phyloP scores from a whole-genome alignment of 352 stramenopile species.

The Elongisporangium prolatum region DNA sequence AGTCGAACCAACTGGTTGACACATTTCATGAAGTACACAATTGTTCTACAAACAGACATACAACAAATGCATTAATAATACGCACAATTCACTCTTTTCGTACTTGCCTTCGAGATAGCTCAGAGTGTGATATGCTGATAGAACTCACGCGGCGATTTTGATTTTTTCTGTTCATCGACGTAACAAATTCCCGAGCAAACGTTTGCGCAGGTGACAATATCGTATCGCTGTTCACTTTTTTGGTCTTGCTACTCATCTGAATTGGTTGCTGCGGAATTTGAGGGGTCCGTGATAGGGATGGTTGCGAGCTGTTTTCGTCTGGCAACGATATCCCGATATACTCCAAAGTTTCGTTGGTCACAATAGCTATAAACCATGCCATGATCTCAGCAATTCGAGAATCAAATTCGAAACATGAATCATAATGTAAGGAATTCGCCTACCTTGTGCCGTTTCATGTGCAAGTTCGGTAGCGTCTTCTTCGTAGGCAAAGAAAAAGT shows the following conservation, averaged over 20 bases:
- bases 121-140: constrained; percentile 14
- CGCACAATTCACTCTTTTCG: neutral
- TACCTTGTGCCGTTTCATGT: neutral
- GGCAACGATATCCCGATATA: neutral
- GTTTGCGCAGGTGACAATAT: constrained; percentile 4
- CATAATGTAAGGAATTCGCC: neutral
- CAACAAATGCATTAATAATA: neutral
- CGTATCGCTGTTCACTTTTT: neutral
- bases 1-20: constrained; percentile 15
- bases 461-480: constrained; percentile 24
- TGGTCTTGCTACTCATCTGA: neutral
- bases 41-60: constrained; percentile 7
- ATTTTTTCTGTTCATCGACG: neutral
- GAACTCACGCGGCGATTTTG: constrained; percentile 1
- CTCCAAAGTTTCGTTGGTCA: neutral
- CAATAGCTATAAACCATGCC: neutral
- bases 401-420: no score
- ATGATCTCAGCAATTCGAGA: neutral
- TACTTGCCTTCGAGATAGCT: constrained; percentile 16
- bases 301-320: neutral
- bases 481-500: constrained; percentile 30
- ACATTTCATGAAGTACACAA: constrained; percentile 25
- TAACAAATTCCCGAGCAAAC: constrained; percentile 9
- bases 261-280: neutral
- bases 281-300: neutral